Percentiles rank a stretch among this genome's conserved stretches.
phyloP scores from a whole-genome alignment of 2,329 filamentous ascomycete genomes.

The Paraphaeosphaeria sporulosa region DNA sequence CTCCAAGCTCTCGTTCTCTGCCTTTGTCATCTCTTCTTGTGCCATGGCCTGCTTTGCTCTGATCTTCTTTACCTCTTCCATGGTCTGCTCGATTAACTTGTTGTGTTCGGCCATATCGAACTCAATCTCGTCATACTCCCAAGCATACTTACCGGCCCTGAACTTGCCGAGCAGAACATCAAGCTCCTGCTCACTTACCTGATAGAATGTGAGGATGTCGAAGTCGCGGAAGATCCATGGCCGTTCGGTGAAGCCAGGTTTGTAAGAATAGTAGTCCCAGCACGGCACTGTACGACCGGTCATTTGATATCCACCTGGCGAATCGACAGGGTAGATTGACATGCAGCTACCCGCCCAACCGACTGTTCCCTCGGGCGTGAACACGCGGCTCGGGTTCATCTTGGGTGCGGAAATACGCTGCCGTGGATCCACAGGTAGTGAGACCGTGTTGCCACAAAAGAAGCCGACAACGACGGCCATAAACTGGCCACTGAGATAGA shows the following conservation, averaged over 20 bases:
- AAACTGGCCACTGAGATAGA: constrained; percentile 59
- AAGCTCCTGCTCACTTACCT: constrained; percentile 61
- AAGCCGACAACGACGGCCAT: constrained; percentile 64
- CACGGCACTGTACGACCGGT: constrained; percentile 61
- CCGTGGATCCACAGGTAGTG: constrained; percentile 62
- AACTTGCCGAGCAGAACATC: constrained; percentile 58
- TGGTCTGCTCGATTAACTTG: constrained; percentile 54
- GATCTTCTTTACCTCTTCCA: constrained; percentile 57
- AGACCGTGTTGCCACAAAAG: constrained; percentile 62
- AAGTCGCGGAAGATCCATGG: constrained; percentile 67
- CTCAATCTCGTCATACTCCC: constrained; percentile 57
- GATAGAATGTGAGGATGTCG: constrained; percentile 64
- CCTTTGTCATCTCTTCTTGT: constrained; percentile 58
- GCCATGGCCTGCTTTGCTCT: constrained; percentile 55
- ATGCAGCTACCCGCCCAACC: constrained; percentile 65
- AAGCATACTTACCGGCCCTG: constrained; percentile 60
- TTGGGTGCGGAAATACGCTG: constrained; percentile 63
- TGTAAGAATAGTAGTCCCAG: constrained; percentile 62
- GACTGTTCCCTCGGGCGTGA: constrained; percentile 64
- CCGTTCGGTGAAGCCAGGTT: constrained; percentile 55
- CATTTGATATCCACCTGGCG: constrained; percentile 65
- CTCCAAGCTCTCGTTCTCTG: constrained; percentile 55
- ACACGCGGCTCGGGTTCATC: constrained; percentile 64
- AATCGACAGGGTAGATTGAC: constrained; percentile 64
- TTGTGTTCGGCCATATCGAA: constrained; percentile 67